phyloP scores from a whole-genome alignment of 768 basidiomycete genomes.

The Suillus lakei region DNA sequence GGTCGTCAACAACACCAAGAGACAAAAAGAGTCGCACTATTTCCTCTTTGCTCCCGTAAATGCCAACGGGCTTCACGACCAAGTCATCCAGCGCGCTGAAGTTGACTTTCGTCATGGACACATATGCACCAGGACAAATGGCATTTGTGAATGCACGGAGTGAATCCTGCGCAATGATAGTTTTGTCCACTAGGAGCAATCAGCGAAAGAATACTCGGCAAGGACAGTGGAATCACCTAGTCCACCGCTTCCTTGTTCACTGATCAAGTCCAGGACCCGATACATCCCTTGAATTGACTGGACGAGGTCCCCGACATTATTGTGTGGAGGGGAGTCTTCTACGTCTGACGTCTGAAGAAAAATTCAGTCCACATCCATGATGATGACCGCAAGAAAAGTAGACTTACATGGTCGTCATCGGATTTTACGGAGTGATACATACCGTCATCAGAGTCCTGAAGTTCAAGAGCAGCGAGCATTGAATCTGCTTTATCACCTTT shows the following conservation, averaged over 20 bases:
- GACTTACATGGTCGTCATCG: neutral
- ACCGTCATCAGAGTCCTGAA: neutral
- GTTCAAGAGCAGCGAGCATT: too few species aligned
- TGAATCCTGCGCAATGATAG: slow-evolving; percentile 60
- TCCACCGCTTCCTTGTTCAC: slow-evolving; percentile 54
- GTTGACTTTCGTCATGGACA: slow-evolving; percentile 58
- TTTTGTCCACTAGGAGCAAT: slow-evolving; percentile 55
- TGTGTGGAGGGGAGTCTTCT: slow-evolving; percentile 10
- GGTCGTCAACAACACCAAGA: slow-evolving; percentile 41
- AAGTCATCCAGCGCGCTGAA: slow-evolving; percentile 55
- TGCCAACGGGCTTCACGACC: slow-evolving; percentile 52
- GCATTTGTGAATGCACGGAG: slow-evolving; percentile 52
- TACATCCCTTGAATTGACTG: slow-evolving; percentile 49
- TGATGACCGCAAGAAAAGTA: neutral
- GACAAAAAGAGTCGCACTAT: slow-evolving; percentile 50
- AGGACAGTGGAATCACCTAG: slow-evolving; percentile 42
- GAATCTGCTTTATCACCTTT: neutral
- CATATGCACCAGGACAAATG: slow-evolving; percentile 56
- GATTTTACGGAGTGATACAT: neutral
- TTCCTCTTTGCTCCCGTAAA: slow-evolving; percentile 60
- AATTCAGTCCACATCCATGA: neutral
- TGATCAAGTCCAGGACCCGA: slow-evolving; percentile 57
- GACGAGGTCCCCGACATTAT: slow-evolving; percentile 25
- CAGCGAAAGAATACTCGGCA: neutral
- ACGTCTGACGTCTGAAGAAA: slow-evolving; percentile 24